Base-by-base conservation (phyloP, 495 filamentous ascomycete species). In the Xylaria cubensis region DNA sequence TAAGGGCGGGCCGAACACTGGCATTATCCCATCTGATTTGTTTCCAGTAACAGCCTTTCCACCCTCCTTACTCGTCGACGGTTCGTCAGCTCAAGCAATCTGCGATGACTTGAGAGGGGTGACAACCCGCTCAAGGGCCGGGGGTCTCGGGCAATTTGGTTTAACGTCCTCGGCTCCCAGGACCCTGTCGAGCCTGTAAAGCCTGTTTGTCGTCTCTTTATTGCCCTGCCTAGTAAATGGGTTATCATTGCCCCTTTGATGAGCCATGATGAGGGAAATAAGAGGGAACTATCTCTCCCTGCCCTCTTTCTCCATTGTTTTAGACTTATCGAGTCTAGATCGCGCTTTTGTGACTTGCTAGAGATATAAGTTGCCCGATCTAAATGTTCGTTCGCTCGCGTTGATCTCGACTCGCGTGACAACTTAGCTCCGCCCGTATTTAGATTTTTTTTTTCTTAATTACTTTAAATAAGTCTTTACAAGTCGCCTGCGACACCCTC, bases 241-340 rank as follows among this genome's bases (percentile, higher is more conserved):
- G 50, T 67, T 67, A 67, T 67, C 65, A 67, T 67, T 67, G 50
- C 65, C 65, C 24, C 39, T 42, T 36, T 17, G 13, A 67, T 36
- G 65, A 64, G 6, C 48, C 6, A 56, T 12, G 32, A 56, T 21
- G 65, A 50, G 50, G 32, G 34, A 55, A 67, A 67, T 32, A 67
- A 17, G 17, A 21, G 46, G 21, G 8, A 41, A n/a, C 29, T 61
- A 21, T 61, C 36, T 56, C 34, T 56, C 32, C 36, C 19, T 53
- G 17, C 48, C 44, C 44, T 55, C 42, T 21, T 29, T 50, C 64
- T 55, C 44, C 64, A 39, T 39, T n/a, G 29, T 10, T 15, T 55
- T 67, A 21, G 34, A 56, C 48, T n/a, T n/a, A n/a, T 67, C 65
- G 50, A 67, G 48, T 9, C 42, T 42, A 42, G 50, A 56, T 56